Evolutionary conservation across 2,329 filamentous ascomycete genomes (phyloP).

Genomic region (Fusarium ambrosium): DNA sequence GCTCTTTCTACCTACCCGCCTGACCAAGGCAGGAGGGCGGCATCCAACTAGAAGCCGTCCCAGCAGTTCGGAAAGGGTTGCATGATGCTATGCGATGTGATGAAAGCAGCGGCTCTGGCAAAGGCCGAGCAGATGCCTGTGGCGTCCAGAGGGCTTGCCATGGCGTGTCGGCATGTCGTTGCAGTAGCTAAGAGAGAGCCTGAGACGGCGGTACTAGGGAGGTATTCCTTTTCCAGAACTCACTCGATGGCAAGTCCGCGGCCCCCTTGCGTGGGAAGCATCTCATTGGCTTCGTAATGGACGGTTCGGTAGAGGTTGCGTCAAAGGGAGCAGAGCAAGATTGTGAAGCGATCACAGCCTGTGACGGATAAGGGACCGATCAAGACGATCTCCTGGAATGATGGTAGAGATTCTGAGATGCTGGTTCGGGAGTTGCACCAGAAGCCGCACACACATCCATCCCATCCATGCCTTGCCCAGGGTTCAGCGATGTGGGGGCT

Average conservation of each 20-base stretch:
- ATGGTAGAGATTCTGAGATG: slow-evolving; percentile 12
- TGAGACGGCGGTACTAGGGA: slow-evolving; percentile 10
- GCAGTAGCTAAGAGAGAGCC: slow-evolving; percentile 16
- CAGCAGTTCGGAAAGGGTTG: slow-evolving; percentile 30
- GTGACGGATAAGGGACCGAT: not conserved
- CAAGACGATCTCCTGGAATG: slow-evolving; percentile 23
- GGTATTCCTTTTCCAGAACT: not conserved
- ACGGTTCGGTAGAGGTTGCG: slow-evolving; percentile 2
- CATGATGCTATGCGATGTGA: slow-evolving; percentile 20
- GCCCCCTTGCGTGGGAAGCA: slow-evolving; percentile 1
- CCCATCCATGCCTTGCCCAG: not conserved
- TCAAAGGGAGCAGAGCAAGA: slow-evolving; percentile 9
- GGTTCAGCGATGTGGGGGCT: slow-evolving; percentile 3
- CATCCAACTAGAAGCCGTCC: slow-evolving; percentile 37
- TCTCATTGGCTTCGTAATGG: slow-evolving; percentile 10
- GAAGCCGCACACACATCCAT: not conserved
- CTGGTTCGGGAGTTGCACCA: not conserved
- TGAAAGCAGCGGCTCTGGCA: slow-evolving; percentile 19
- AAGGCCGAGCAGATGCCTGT: slow-evolving; percentile 23
- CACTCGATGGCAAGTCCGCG: not conserved
- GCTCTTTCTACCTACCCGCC: slow-evolving; percentile 30
- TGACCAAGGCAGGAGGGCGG: slow-evolving; percentile 1
- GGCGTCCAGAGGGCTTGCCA: slow-evolving; percentile 29
- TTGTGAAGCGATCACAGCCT: slow-evolving; percentile 11
- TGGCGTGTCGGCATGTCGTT: slow-evolving; percentile 16